Conservation (phyloP, 768 basidiomycete species). For the Pleurotus sapidus region DNA sequence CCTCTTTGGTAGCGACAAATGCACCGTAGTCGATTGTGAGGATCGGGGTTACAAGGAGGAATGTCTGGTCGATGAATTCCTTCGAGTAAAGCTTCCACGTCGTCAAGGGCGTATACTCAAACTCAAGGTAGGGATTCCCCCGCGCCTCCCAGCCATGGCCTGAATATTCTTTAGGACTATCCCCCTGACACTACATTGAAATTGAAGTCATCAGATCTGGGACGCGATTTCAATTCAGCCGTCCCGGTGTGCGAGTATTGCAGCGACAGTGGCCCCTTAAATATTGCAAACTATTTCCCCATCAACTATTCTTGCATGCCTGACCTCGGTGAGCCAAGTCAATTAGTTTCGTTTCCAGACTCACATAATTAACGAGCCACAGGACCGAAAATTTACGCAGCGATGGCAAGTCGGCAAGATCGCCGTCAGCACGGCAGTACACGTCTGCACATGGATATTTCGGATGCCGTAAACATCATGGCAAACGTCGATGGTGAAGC, state of each 20-base stretch:
- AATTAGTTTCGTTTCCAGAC: slow-evolving; percentile 6
- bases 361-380: slow-evolving; percentile 12
- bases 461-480: slow-evolving; percentile 72
- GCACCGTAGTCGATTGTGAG: slow-evolving; percentile 57
- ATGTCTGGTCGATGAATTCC: slow-evolving; percentile 22
- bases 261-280: slow-evolving; percentile 62
- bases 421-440: slow-evolving; percentile 62
- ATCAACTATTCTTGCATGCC: slow-evolving; percentile 46
- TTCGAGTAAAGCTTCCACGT: background rate
- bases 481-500: slow-evolving; percentile 59
- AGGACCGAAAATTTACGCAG: slow-evolving; percentile 77
- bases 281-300: slow-evolving; percentile 67
- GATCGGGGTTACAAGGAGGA: slow-evolving; percentile 27
- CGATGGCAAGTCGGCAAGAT: slow-evolving; percentile 50
- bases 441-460: slow-evolving; percentile 69
- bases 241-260: slow-evolving; percentile 67
- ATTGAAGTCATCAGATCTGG: slow-evolving; percentile 58
- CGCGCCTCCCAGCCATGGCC: background rate
- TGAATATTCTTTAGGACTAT: slow-evolving; percentile 47
- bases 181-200: slow-evolving; percentile 64
- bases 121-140: slow-evolving; percentile 1
- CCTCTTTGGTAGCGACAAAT: slow-evolving; percentile 42
- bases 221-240: slow-evolving; percentile 56
- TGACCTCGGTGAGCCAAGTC: slow-evolving; percentile 44
- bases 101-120: background rate